Evolutionary conservation across 495 filamentous ascomycete genomes (phyloP), one percentile per base, ranked within the genome.

Genomic region (Alectoria sarmentosa): DNA sequence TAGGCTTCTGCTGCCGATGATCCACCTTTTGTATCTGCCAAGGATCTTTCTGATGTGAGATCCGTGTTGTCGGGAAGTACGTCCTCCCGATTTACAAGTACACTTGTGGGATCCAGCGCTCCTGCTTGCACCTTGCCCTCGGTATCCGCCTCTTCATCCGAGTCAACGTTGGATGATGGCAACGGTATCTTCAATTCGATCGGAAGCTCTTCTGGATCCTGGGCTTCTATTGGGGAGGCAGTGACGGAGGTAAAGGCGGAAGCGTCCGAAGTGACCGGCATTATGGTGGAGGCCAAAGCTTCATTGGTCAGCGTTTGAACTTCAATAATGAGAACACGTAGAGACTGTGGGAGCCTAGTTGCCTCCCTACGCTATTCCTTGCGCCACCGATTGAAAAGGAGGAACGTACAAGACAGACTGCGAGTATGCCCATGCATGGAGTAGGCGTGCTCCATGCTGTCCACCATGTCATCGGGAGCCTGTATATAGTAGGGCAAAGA

Each of bases 201-300:
- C 34, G 67, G 65, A 9, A 66, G 36, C 0, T 65, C 65, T 19
- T 66, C 42, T 19, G n/a, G 17, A 26, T 67, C 62, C 14, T 63
- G 38, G 3, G 42, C 30, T 34, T 71, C 69, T 48, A 67, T 58
- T 15, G 67, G 67, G 15, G 69, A 69, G 26, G 60, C 63, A 39
- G 59, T 68, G 38, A 67, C 61, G 9, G 69, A 69, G 56, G 65
- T 69, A 39, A 65, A 64, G 52, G 67, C 61, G 15, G 69, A 71
- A 39, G 69, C 39, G 54, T 71, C 67, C 23, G 69, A 67, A 23
- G 63, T 42, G 36, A 70, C 10, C 32, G 68, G 70, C 37, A 70
- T 62, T 41, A 72, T 70, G 49, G 70, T 68, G 13, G 70, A 70
- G 37, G 70, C 70, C 49, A 72, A 59, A 39, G 70, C 70, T 72